A percentile compares a stretch with the other conserved stretches of the same genome.
These are phyloP conservation scores for Mortierella antarctica DNA, from an alignment of 192 early-diverging fungal genomes.

Conservation along the genomic window DNA sequence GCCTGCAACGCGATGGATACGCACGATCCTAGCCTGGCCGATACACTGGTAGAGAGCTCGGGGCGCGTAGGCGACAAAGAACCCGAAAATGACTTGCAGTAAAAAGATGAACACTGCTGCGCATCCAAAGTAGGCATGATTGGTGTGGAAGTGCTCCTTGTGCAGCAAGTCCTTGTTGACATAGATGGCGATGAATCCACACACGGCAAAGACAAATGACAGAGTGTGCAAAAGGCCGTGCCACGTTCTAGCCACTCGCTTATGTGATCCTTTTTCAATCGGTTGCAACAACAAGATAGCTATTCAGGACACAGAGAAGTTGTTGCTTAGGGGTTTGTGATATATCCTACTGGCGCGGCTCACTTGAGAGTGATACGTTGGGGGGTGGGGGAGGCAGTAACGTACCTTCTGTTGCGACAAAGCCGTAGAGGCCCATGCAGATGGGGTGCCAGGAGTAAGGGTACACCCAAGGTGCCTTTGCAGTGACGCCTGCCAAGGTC, in stretches of 20 bases:
- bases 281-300: conserved; percentile 43
- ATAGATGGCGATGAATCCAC: conserved; percentile 32
- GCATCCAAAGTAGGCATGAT: conserved; percentile 36
- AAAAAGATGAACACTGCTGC: conserved; percentile 28
- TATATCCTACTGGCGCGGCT: too few species aligned
- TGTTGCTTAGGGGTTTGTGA: too few species aligned
- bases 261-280: conserved; percentile 10
- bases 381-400: too few species aligned
- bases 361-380: background rate
- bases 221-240: conserved; percentile 32
- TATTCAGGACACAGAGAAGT: background rate
- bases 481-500: conserved; percentile 7
- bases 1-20: conserved; percentile 40
- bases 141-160: conserved; percentile 38
- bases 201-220: conserved; percentile 22
- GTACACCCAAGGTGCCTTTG: conserved; percentile 44
- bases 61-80: conserved; percentile 34
- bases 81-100: conserved; percentile 33
- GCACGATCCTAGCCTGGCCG: conserved; percentile 22
- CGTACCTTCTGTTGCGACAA: conserved; percentile 46
- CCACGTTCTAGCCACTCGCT: conserved; percentile 6
- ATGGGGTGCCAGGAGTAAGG: conserved; percentile 52
- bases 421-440: conserved; percentile 48
- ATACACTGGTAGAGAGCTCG: conserved; percentile 10
- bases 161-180: conserved; percentile 28